A percentile compares a stretch with the other conserved stretches of the same genome.
Conservation (phyloP, 129 eudicot genomes). For the Lonicera japonica region DNA sequence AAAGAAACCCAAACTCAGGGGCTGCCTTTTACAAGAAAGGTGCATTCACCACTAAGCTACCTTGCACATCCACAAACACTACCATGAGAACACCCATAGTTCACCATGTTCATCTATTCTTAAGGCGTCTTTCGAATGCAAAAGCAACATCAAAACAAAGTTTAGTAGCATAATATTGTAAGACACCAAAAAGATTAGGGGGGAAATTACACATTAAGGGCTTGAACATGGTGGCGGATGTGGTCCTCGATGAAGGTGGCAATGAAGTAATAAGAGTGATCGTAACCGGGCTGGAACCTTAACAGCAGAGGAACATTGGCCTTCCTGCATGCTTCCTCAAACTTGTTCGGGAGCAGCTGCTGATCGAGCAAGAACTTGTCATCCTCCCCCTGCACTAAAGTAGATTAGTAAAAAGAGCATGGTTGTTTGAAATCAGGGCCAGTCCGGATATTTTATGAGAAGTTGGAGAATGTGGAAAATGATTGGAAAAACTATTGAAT, state of each 20-base stretch:
- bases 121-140: constrained; percentile 8
- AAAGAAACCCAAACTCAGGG: too few species aligned
- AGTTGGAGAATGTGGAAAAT: too few species aligned
- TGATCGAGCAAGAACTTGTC: constrained; percentile 82
- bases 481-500: too few species aligned
- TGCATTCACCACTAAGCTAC: too few species aligned
- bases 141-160: constrained; percentile 20
- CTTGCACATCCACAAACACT: too few species aligned
- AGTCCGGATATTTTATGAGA: too few species aligned
- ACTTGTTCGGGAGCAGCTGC: constrained; percentile 67
- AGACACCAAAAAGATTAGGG: constrained; percentile 3
- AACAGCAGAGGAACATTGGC: constrained; percentile 68
- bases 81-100: background rate
- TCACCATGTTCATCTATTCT: constrained; percentile 28
- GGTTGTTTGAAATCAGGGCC: too few species aligned
- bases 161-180: constrained; percentile 6
- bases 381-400: constrained; percentile 59
- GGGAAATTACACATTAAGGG: constrained; percentile 49
- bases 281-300: constrained; percentile 88
- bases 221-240: constrained; percentile 96
- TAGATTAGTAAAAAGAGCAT: too few species aligned
- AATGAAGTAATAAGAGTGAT: constrained; percentile 86
- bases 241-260: constrained; percentile 96
- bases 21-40: too few species aligned
- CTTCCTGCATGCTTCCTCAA: constrained; percentile 82